Percentiles rank a stretch among this genome's conserved stretches.
These are phyloP conservation scores for Plenodomus lindquistii DNA, from an alignment of 2,329 filamentous ascomycete genomes.

Conservation along the genomic window DNA sequence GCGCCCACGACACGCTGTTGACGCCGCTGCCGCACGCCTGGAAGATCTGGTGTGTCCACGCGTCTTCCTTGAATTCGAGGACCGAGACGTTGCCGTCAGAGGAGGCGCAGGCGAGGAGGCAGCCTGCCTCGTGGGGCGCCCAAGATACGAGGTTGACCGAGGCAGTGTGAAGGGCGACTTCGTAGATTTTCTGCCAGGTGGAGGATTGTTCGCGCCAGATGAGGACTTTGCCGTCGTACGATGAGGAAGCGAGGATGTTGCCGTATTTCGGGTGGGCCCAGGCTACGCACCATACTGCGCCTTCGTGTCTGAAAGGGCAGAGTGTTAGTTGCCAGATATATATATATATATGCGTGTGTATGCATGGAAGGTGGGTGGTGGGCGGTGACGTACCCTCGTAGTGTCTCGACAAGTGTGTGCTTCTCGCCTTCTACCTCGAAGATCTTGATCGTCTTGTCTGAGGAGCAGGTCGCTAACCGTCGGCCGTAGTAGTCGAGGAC, in stretches of 20 bases:
- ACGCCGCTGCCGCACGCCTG: slow-evolving; percentile 90
- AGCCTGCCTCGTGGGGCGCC: slow-evolving; percentile 96
- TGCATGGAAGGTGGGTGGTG: background rate
- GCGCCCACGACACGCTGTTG: slow-evolving; percentile 95
- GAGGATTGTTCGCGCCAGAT: slow-evolving; percentile 88
- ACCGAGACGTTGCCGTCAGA: slow-evolving; percentile 93
- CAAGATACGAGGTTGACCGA: slow-evolving; percentile 96
- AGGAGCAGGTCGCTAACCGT: slow-evolving; percentile 93
- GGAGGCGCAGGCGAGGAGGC: slow-evolving; percentile 90
- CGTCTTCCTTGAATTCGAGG: slow-evolving; percentile 95
- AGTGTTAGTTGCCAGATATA: background rate
- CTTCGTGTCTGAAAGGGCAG: slow-evolving; percentile 74
- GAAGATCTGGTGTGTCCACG: slow-evolving; percentile 87
- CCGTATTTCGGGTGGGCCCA: slow-evolving; percentile 98
- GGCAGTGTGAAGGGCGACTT: slow-evolving; percentile 90
- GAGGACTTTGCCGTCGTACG: slow-evolving; percentile 96
- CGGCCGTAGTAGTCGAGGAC: slow-evolving; percentile 98
- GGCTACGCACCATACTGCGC: slow-evolving; percentile 95
- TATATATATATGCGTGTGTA: background rate
- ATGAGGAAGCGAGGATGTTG: slow-evolving; percentile 93
- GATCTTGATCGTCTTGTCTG: slow-evolving; percentile 98
- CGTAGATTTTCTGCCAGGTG: slow-evolving; percentile 77
- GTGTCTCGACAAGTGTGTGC: slow-evolving; percentile 85
- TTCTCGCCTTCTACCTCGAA: slow-evolving; percentile 95
- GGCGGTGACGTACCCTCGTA: slow-evolving; percentile 74